Base-by-base conservation (phyloP, 352 stramenopile genomes). In the Pythium biforme region DNA sequence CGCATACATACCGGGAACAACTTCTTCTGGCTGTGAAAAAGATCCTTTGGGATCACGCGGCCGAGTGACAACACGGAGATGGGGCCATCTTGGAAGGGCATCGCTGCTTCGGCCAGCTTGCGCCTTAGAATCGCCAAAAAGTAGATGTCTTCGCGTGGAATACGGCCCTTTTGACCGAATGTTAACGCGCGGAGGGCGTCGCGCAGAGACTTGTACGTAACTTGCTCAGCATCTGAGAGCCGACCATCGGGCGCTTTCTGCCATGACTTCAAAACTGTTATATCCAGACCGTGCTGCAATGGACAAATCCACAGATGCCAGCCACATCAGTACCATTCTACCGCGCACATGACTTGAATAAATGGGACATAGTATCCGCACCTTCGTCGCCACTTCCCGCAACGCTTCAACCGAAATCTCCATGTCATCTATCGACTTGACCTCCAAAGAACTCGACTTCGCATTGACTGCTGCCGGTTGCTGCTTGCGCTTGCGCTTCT, bases 21-120 rank as follows among this genome's bases (percentile, higher is more conserved):
- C 48, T 90, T 90, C 62, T 91, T 90, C 33, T 72, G 77, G 23
- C 76, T 91, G 57, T 86, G 88, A 66, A 87, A 93, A 4, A 83
- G 70, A 29, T 81, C 65, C 45, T 90, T 85, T 3, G 83, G 78
- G 14, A 88, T 56, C 2, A 89, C 66, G 8, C 60, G 49, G 1
- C 86, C 86, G 26, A 92, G 54, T 14, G 70, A 40, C 19, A 75
- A 8, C 9, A 94, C 79, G 15, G 67, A 56, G 40, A 94, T 91
- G 3, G 86, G 81, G 26, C 86, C 86, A 51, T 94, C 83, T 29
- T 79, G 59, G n/a, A 92, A 68, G 10, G 83, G 81, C 33, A 91
- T 54, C 25, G 73, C 70, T 26, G 56, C 20, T 48, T 88, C 72
- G 9, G 81, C 80, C n/a, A 94, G 15, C 52, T 69, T 69, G 2